Conservation (phyloP, 192 early-diverging fungal genomes). For the Mortierella claussenii region DNA sequence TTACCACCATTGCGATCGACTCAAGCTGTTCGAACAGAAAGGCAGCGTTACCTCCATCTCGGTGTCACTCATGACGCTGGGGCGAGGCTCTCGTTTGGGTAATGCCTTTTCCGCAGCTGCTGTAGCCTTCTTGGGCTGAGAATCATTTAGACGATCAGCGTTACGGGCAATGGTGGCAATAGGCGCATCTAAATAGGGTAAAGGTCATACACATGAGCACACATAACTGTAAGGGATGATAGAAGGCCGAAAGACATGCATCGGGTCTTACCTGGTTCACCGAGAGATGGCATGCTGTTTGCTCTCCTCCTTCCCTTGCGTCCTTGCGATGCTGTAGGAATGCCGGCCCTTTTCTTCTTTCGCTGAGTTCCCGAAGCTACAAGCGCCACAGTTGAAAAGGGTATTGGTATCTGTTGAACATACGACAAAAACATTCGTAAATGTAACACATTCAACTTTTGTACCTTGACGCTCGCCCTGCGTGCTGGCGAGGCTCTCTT, state of each 20-base stretch:
- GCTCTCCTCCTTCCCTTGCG: constrained; percentile 45
- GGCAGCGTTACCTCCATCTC: constrained; percentile 61
- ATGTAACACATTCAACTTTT: no score
- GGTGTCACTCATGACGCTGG: constrained; percentile 67
- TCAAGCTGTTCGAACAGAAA: not conserved
- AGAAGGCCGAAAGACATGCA: not conserved
- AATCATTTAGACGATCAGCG: constrained; percentile 21
- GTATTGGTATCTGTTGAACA: no score
- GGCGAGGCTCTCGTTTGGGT: constrained; percentile 20
- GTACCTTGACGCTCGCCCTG: constrained; percentile 38
- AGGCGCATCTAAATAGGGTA: constrained; percentile 3
- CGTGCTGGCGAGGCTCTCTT: constrained; percentile 15
- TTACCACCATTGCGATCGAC: not conserved
- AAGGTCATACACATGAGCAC: not conserved
- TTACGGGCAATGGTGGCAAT: not conserved
- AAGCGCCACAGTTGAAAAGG: no score
- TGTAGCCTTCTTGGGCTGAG: constrained; percentile 18
- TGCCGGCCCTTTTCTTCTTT: constrained; percentile 39
- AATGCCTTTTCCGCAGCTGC: constrained; percentile 1
- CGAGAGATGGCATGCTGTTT: constrained; percentile 44
- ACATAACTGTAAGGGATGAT: not conserved
- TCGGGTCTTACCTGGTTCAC: constrained; percentile 47
- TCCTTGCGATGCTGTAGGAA: constrained; percentile 34
- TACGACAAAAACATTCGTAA: no score
- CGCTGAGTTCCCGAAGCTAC: constrained; percentile 20